A percentile compares a stretch with the other conserved stretches of the same genome.
Evolutionary conservation across 139 green algal species (phyloP).

Genomic region (Gonium pectorale): DNA sequence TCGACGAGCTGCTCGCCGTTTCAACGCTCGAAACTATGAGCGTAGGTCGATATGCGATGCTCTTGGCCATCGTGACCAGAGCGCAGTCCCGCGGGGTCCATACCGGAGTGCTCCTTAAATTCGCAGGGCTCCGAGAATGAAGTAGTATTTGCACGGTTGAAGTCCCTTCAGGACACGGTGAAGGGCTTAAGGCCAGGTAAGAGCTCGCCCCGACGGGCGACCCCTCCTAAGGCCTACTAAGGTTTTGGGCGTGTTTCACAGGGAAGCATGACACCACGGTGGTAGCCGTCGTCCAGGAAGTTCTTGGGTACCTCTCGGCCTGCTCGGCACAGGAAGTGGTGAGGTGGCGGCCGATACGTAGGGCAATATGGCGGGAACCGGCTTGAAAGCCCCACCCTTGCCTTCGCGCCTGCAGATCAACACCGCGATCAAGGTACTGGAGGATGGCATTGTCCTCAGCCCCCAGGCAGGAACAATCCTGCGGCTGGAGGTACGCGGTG

Average conservation of each 20-base stretch:
- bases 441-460: slow-evolving; percentile 27
- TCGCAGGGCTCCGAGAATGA: slow-evolving; percentile 23
- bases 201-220: background rate
- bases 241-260: background rate
- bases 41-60: too few relatives aligned
- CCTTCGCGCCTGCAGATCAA: background rate
- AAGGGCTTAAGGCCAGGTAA: slow-evolving; percentile 17
- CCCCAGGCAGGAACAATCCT: slow-evolving; percentile 34
- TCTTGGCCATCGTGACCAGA: too few relatives aligned
- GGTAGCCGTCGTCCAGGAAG: slow-evolving; percentile 26
- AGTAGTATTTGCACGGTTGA: slow-evolving; percentile 11
- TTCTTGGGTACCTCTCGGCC: background rate
- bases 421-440: slow-evolving; percentile 23
- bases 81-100: too few relatives aligned
- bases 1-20: too few relatives aligned
- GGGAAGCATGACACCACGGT: background rate
- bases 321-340: slow-evolving; percentile 14
- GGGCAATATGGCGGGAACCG: background rate
- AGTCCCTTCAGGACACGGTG: background rate
- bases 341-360: background rate
- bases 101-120: too few relatives aligned
- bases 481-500: slow-evolving; percentile 33
- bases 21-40: too few relatives aligned
- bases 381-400: too few relatives aligned
- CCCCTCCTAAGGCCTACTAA: background rate